phyloP scores from a whole-genome alignment of 208 protist species.

The Trypanosoma boissoni region DNA sequence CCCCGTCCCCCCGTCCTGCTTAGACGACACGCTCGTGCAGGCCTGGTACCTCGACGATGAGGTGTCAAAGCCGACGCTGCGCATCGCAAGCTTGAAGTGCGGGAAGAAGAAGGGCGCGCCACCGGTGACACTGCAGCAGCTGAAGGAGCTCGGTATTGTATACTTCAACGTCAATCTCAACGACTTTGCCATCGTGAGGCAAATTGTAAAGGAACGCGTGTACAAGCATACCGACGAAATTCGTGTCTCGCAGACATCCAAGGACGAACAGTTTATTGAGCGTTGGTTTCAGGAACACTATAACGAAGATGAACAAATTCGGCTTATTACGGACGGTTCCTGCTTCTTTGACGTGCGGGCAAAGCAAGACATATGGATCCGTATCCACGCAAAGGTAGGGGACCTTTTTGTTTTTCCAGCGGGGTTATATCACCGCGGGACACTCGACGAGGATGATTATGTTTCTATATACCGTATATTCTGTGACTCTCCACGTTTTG shows the following conservation, averaged over 20 bases:
- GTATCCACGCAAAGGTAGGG: slow-evolving; percentile 69
- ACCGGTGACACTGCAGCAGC: slow-evolving; percentile 54
- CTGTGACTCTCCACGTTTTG: slow-evolving; percentile 77
- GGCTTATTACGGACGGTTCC: slow-evolving; percentile 85
- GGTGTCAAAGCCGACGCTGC: slow-evolving; percentile 55
- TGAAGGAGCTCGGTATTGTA: slow-evolving; percentile 79
- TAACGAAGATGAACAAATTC: slow-evolving; percentile 92
- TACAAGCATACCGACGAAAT: slow-evolving; percentile 92
- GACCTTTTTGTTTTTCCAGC: slow-evolving; percentile 85
- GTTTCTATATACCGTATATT: slow-evolving; percentile 81
- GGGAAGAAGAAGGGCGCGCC: slow-evolving; percentile 51
- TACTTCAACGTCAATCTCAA: slow-evolving; percentile 80
- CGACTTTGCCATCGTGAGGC: slow-evolving; percentile 83
- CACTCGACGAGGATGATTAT: slow-evolving; percentile 88
- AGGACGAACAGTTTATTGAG: slow-evolving; percentile 84
- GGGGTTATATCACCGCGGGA: slow-evolving; percentile 85
- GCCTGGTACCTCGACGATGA: slow-evolving; percentile 90
- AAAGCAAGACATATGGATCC: slow-evolving; percentile 92
- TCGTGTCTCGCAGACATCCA: slow-evolving; percentile 81
- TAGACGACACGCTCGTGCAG: slow-evolving; percentile 44
- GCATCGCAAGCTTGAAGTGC: slow-evolving; percentile 70
- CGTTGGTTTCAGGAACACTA: slow-evolving; percentile 93
- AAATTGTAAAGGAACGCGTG: slow-evolving; percentile 81
- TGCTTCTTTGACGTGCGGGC: slow-evolving; percentile 92
- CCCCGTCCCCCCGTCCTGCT: slow-evolving; percentile 65